A percentile compares a stretch with the other conserved stretches of the same genome.
phyloP scores from a whole-genome alignment of 148 eudicot species.

The Persicaria tinctoria region DNA sequence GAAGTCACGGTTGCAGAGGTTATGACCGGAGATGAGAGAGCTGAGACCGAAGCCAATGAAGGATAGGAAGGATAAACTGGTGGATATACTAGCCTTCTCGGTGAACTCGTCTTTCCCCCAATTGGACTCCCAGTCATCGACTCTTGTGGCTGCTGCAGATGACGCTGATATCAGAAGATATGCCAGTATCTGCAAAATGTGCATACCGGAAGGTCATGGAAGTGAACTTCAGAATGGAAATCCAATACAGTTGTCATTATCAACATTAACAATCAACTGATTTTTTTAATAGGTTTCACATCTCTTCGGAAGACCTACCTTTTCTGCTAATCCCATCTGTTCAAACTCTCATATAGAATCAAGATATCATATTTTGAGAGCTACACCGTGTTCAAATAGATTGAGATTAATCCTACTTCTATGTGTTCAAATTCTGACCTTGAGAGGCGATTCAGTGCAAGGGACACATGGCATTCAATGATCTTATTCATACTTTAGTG shows the following conservation, averaged over 20 bases:
- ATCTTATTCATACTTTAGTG: no score
- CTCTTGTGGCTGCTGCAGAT: slow-evolving; percentile 82
- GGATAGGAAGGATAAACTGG: slow-evolving; percentile 75
- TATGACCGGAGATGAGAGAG: slow-evolving; percentile 79
- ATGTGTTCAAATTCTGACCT: neutral
- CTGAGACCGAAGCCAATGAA: slow-evolving; percentile 76
- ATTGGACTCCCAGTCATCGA: slow-evolving; percentile 66
- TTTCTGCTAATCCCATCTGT: neutral
- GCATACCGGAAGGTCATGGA: neutral
- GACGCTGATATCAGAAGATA: slow-evolving; percentile 90
- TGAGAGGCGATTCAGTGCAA: neutral
- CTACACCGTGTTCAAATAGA: no score
- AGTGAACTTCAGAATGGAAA: neutral
- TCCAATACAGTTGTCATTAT: neutral
- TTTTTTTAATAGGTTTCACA: neutral
- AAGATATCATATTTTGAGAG: no score
- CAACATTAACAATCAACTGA: neutral
- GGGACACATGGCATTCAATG: no score
- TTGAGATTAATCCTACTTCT: no score
- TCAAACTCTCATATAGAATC: neutral
- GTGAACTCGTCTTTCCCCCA: slow-evolving; percentile 97
- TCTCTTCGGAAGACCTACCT: no score
- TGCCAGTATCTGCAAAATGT: slow-evolving; percentile 57
- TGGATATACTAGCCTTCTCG: slow-evolving; percentile 63
- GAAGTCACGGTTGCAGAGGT: slow-evolving; percentile 51